These are phyloP conservation scores for Gardenia jasminoides DNA, from an alignment of 257 asterid species.

Conservation along the genomic window DNA sequence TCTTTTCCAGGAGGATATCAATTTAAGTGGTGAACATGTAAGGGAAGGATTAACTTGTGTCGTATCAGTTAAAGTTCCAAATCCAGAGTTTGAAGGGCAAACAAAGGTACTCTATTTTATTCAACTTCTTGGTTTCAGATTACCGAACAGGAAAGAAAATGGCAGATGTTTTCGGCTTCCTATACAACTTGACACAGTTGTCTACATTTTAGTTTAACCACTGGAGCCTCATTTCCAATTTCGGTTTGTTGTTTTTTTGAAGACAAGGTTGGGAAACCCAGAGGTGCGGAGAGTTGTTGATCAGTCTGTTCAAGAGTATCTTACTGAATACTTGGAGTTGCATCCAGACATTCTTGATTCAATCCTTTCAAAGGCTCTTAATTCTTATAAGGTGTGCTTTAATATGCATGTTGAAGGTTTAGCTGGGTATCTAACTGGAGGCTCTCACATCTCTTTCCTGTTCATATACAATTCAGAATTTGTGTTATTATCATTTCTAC, in stretches of 20 bases:
- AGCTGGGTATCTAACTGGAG: constrained; percentile 14
- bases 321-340: constrained; percentile 91
- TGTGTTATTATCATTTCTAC: not conserved
- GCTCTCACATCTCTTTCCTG: not conserved
- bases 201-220: not conserved
- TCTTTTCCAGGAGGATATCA: constrained; percentile 79
- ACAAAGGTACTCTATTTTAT: constrained; percentile 60
- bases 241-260: constrained; percentile 14
- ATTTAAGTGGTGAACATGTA: constrained; percentile 92
- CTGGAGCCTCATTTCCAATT: constrained; percentile 2
- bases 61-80: constrained; percentile 84
- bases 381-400: constrained; percentile 76
- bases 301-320: constrained; percentile 75
- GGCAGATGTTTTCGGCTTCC: not conserved
- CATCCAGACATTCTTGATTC: constrained; percentile 91
- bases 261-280: constrained; percentile 98
- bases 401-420: constrained; percentile 11
- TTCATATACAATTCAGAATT: not conserved
- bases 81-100: constrained; percentile 99
- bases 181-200: not conserved
- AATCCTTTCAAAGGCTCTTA: constrained; percentile 86
- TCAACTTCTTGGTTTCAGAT: not conserved
- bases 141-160: not conserved
- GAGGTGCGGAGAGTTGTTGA: constrained; percentile 90
- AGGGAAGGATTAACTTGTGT: constrained; percentile 98